These are phyloP conservation scores for Sorghum bicolor DNA, from an alignment of 176 grass and related monocot genomes.

Conservation along the genomic window Sorghum_bicolor_NCBIv3 NC_012875.2:6132001-6132500, in stretches of 20 bases:
- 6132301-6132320: conserved; percentile 40
- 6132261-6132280: neutral
- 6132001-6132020: neutral
- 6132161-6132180: too few relatives aligned
- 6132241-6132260: neutral
- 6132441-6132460: conserved; percentile 41
- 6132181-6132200: too few relatives aligned
- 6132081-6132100: too few relatives aligned
- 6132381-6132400: conserved; percentile 25
- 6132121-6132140: too few relatives aligned
- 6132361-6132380: conserved; percentile 38
- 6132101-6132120: too few relatives aligned
- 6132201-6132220: too few relatives aligned
- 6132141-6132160: too few relatives aligned
- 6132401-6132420: conserved; percentile 42
- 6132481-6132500: conserved; percentile 31
- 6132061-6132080: neutral
- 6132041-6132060: neutral
- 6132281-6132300: neutral
- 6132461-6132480: conserved; percentile 41
- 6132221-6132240: neutral
- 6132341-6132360: conserved; percentile 55
- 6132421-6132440: conserved; percentile 29
- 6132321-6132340: conserved; percentile 49
- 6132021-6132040: neutral